A percentile compares a stretch with the other conserved stretches of the same genome.
Evolutionary conservation across 805 yeast species (phyloP).

Genomic region (Schwanniomyces vanrijiae): DNA sequence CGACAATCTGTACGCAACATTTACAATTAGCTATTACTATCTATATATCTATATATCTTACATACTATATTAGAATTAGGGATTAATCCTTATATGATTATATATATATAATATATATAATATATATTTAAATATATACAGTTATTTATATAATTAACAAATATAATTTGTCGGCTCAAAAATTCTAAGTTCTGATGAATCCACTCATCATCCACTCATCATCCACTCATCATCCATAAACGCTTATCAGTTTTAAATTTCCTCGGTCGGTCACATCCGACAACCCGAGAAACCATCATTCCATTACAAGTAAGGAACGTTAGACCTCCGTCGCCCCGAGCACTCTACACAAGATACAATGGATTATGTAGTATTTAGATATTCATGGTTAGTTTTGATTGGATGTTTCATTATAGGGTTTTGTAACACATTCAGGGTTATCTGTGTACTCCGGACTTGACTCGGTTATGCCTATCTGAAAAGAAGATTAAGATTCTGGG

Average conservation of each 20-base stretch:
- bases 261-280: slow-evolving; percentile 3
- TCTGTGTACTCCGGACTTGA: background rate
- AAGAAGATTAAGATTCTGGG: background rate
- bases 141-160: no score
- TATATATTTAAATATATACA: no score
- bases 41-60: no score
- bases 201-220: background rate
- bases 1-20: no score
- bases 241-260: background rate
- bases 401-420: background rate
- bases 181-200: no score
- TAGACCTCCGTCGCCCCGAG: background rate
- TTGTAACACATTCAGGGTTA: background rate
- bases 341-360: background rate
- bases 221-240: background rate
- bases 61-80: no score
- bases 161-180: no score
- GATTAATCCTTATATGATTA: no score
- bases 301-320: background rate
- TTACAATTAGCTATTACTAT: no score
- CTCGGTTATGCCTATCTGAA: background rate
- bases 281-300: background rate
- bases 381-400: background rate
- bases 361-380: background rate
- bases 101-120: no score